Percentiles rank a stretch among this genome's conserved stretches.
These are phyloP conservation scores for Daldinia sp. DNA, from an alignment of 2,329 filamentous ascomycete genomes.

Conservation along the genomic window DNA sequence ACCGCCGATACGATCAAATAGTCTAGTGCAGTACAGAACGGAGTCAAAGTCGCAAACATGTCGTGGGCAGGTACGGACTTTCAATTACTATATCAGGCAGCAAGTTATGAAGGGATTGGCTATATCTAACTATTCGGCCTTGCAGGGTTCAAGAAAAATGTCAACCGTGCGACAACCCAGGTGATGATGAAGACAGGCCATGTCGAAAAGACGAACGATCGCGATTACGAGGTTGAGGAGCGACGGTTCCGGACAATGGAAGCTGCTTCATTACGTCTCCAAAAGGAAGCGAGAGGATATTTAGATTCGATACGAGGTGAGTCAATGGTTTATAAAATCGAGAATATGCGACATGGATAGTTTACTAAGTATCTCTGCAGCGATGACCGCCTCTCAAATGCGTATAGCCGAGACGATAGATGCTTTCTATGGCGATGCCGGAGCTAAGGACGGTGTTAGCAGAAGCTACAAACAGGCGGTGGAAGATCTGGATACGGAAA, in stretches of 20 bases:
- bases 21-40: slow-evolving; percentile 13
- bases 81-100: slow-evolving; percentile 12
- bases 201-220: slow-evolving; percentile 98
- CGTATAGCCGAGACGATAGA: slow-evolving; percentile 99
- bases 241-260: slow-evolving; percentile 98
- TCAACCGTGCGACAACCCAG: slow-evolving; percentile 98
- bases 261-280: slow-evolving; percentile 87
- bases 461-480: slow-evolving; percentile 98
- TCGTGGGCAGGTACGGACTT: slow-evolving; percentile 74
- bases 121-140: slow-evolving; percentile 32
- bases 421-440: slow-evolving; percentile 97
- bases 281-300: slow-evolving; percentile 98
- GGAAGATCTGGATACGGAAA: slow-evolving; percentile 96
- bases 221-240: slow-evolving; percentile 98
- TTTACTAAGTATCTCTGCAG: slow-evolving; percentile 58
- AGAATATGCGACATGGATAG: neutral
- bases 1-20: neutral
- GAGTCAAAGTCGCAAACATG: slow-evolving; percentile 61
- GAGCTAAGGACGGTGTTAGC: slow-evolving; percentile 93
- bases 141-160: slow-evolving; percentile 91
- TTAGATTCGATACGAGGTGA: slow-evolving; percentile 91
- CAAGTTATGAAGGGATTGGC: neutral
- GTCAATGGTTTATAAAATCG: slow-evolving; percentile 26
- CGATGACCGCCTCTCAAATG: slow-evolving; percentile 99
- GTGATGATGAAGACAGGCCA: slow-evolving; percentile 99